Percentiles rank a stretch among this genome's conserved stretches.
These are phyloP conservation scores for Gaertneriomyces semiglobifer DNA, from an alignment of 192 early-diverging fungal species.

Conservation along the genomic window DNA sequence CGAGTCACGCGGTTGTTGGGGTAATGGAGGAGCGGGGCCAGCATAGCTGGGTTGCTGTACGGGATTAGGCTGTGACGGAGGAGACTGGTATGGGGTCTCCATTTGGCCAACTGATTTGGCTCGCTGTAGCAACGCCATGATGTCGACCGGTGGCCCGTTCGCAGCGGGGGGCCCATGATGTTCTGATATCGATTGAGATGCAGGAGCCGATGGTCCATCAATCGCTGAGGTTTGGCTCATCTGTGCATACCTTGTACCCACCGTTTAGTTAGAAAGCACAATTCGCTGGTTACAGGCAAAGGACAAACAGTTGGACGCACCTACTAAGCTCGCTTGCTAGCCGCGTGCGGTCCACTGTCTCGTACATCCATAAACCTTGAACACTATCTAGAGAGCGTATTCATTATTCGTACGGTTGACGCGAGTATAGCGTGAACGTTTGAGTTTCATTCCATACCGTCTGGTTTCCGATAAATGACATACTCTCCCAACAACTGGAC, in stretches of 20 bases:
- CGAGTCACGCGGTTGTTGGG: neutral
- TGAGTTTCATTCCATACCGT: constrained; percentile 43
- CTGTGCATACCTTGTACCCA: too few species aligned
- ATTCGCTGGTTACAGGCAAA: too few species aligned
- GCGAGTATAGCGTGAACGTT: neutral
- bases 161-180: too few species aligned
- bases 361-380: constrained; percentile 77
- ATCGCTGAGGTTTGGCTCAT: too few species aligned
- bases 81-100: neutral
- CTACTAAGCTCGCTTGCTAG: constrained; percentile 23
- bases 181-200: neutral
- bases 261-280: too few species aligned
- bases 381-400: constrained; percentile 47
- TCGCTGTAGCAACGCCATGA: constrained; percentile 29
- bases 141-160: constrained; percentile 26
- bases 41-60: too few species aligned
- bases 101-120: constrained; percentile 11
- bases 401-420: constrained; percentile 7
- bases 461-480: constrained; percentile 75
- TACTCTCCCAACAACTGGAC: constrained; percentile 80
- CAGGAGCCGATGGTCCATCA: neutral
- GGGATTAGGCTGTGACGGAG: neutral
- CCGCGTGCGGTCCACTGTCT: constrained; percentile 63
- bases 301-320: too few species aligned
- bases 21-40: too few species aligned